phyloP scores from a whole-genome alignment of 2,329 filamentous ascomycete species.

The Apiospora koreana region DNA sequence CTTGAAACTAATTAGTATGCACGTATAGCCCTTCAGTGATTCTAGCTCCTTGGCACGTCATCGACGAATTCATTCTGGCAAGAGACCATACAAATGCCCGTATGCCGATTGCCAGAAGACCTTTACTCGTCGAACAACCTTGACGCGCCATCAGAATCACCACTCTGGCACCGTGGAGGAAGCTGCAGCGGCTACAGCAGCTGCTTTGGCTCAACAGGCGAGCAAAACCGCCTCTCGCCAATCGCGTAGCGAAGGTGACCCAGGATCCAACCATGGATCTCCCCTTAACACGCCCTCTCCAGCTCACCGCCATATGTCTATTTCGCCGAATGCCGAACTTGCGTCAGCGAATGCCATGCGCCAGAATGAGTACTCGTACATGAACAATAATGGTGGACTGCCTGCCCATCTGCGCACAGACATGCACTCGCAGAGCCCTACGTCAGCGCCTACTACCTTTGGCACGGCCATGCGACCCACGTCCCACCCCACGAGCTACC shows the following conservation, averaged over 20 bases:
- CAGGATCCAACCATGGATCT: conserved; percentile 70
- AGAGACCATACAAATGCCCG: conserved; percentile 94
- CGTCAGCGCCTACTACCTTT: conserved; percentile 67
- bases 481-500: conserved; percentile 81
- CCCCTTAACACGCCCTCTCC: conserved; percentile 82
- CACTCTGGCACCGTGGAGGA: conserved; percentile 96
- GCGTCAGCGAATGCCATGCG: conserved; percentile 65
- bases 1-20: conserved; percentile 11
- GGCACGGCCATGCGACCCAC: conserved; percentile 66
- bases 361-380: conserved; percentile 74
- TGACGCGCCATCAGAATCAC: conserved; percentile 94
- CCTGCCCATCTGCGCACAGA: conserved; percentile 81
- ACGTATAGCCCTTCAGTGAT: conserved; percentile 83
- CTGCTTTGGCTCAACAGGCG: conserved; percentile 64
- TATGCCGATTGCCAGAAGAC: conserved; percentile 98
- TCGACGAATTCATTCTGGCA: conserved; percentile 91
- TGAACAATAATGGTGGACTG: conserved; percentile 75
- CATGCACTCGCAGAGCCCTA: conserved; percentile 67
- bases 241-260: conserved; percentile 70
- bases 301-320: conserved; percentile 74
- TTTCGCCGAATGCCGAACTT: conserved; percentile 78
- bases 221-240: conserved; percentile 34
- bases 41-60: conserved; percentile 92
- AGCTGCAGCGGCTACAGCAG: conserved; percentile 84
- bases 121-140: conserved; percentile 90